phyloP scores from a whole-genome alignment of 164 flowering plant species.

The Nelumbo lutea region DNA sequence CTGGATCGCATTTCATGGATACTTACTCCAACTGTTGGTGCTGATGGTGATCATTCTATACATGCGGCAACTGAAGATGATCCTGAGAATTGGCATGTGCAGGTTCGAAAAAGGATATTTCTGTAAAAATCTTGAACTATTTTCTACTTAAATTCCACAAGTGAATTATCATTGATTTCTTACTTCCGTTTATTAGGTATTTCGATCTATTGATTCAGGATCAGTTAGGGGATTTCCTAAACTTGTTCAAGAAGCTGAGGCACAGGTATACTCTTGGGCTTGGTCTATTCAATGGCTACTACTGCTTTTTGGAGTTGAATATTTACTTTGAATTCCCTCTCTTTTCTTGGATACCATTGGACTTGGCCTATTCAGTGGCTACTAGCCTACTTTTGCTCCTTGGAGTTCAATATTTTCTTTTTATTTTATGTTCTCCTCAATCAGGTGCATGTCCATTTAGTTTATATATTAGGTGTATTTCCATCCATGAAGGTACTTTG shows the following conservation, averaged over 20 bases:
- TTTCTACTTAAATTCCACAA: background rate
- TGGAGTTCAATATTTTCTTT: conserved; percentile 1
- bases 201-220: conserved; percentile 83
- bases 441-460: background rate
- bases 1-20: conserved; percentile 80
- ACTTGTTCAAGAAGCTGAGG: conserved; percentile 40
- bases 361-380: conserved; percentile 4
- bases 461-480: conserved; percentile 4
- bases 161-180: conserved; percentile 1
- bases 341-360: background rate
- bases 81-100: conserved; percentile 56
- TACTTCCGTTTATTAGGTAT: conserved; percentile 36
- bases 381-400: background rate
- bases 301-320: conserved; percentile 4
- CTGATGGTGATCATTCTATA: conserved; percentile 29
- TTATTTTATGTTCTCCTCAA: background rate
- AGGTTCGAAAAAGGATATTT: conserved; percentile 27
- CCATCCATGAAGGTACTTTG: background rate
- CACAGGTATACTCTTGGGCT: conserved; percentile 35
- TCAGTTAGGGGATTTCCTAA: conserved; percentile 78
- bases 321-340: background rate
- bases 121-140: background rate
- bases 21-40: conserved; percentile 35
- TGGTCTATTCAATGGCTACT: conserved; percentile 4
- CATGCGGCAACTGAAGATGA: conserved; percentile 30